phyloP scores from a whole-genome alignment of 2,329 filamentous ascomycete genomes.

The Talaromyces sp. region DNA sequence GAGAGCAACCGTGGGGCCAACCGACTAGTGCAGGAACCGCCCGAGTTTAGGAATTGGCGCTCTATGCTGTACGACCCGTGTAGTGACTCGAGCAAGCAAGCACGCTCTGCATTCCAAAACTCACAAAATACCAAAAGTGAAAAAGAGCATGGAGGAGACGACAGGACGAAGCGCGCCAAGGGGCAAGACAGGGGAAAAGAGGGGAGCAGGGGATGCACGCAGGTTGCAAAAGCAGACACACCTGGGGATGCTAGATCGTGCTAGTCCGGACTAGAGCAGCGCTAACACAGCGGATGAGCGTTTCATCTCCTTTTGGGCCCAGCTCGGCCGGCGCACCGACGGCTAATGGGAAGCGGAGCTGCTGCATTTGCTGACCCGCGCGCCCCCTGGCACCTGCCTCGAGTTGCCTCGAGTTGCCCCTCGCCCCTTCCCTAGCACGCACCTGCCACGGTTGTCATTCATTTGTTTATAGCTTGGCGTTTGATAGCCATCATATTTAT shows the following conservation, averaged over 20 bases:
- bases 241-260: not conserved
- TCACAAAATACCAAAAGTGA: not conserved
- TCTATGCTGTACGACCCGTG: not conserved
- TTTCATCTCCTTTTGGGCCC: not conserved
- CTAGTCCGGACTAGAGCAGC: not conserved
- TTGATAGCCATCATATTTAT: not conserved
- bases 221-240: not conserved
- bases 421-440: not conserved
- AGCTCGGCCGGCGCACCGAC: not conserved
- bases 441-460: not conserved
- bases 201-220: not conserved
- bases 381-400: not conserved
- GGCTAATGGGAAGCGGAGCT: not conserved
- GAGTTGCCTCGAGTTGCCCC: not conserved
- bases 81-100: not conserved
- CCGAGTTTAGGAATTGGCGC: not conserved
- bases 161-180: not conserved
- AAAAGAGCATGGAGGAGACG: not conserved
- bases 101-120: not conserved
- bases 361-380: not conserved
- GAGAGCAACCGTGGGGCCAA: not conserved
- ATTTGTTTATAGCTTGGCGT: not conserved
- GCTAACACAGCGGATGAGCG: not conserved
- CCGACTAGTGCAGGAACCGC: not conserved
- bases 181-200: not conserved